Evolutionary conservation across 169 alveolate species (phyloP).

Genomic region (Pseudocohnilembus persalinus): DNA sequence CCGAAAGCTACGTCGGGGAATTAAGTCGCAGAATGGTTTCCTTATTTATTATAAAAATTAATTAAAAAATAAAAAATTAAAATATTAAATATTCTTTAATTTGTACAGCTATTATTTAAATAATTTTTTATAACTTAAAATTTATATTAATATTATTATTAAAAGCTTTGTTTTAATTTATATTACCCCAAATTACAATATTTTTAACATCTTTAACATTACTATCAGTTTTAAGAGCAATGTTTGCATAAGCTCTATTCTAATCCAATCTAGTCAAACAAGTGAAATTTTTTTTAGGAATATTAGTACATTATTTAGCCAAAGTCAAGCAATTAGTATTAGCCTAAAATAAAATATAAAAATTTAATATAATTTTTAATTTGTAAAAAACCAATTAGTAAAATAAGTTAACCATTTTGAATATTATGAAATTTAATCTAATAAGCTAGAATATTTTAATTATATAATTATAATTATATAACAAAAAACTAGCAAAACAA

Average conservation of each 20-base stretch:
- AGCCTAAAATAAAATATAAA: constrained; percentile 14
- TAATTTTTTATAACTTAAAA: no score
- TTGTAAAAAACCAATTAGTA: neutral
- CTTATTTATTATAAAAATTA: neutral
- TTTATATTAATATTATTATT: neutral
- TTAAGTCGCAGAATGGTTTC: constrained; percentile 70
- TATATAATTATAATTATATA: no score
- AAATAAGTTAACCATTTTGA: no score
- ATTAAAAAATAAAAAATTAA: no score
- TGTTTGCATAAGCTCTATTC: constrained; percentile 67
- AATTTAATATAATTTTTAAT: neutral
- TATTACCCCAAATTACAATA: constrained; percentile 67
- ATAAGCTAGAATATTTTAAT: no score
- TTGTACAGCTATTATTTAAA: neutral
- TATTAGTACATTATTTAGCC: constrained; percentile 55
- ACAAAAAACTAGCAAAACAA: no score
- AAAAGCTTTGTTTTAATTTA: neutral
- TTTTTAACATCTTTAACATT: constrained; percentile 54
- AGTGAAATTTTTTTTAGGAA: constrained; percentile 80
- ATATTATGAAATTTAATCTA: no score
- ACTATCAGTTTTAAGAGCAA: constrained; percentile 50
- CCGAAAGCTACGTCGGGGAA: constrained; percentile 68
- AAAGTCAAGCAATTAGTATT: constrained; percentile 80
- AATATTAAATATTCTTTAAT: no score
- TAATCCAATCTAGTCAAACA: constrained; percentile 82